phyloP scores from a whole-genome alignment of 2,329 filamentous ascomycete genomes.

The Cladobotryum mycophilum region DNA sequence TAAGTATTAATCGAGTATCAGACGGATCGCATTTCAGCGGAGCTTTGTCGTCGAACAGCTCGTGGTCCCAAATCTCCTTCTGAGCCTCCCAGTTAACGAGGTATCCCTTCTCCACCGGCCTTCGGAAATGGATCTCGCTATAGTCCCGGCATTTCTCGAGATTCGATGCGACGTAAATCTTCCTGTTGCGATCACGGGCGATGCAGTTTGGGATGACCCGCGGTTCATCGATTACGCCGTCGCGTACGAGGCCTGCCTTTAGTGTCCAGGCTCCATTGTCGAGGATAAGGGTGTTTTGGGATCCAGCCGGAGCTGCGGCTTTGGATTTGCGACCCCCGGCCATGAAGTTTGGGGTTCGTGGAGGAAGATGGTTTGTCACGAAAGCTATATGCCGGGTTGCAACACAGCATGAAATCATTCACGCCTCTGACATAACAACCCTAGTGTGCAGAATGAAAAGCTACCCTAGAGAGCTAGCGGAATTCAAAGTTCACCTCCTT shows the following conservation, averaged over 20 bases:
- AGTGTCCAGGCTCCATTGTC: slow-evolving; percentile 91
- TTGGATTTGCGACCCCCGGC: slow-evolving; percentile 48
- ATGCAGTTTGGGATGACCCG: slow-evolving; percentile 81
- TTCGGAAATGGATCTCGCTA: slow-evolving; percentile 78
- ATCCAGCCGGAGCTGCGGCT: slow-evolving; percentile 43
- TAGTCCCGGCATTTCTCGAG: slow-evolving; percentile 77
- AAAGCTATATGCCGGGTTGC: too few relatives aligned
- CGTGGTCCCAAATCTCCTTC: slow-evolving; percentile 90
- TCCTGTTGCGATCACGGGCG: slow-evolving; percentile 71
- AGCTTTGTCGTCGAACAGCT: slow-evolving; percentile 69
- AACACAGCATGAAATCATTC: neutral
- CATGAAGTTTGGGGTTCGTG: slow-evolving; percentile 24
- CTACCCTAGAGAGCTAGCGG: too few relatives aligned
- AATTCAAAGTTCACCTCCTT: too few relatives aligned
- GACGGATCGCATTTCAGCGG: slow-evolving; percentile 64
- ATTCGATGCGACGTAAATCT: slow-evolving; percentile 74
- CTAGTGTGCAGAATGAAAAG: too few relatives aligned
- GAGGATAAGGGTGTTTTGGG: slow-evolving; percentile 69
- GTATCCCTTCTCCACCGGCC: slow-evolving; percentile 90
- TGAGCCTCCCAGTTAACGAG: slow-evolving; percentile 95
- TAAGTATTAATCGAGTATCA: slow-evolving; percentile 77
- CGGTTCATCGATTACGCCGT: slow-evolving; percentile 47
- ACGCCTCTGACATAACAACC: neutral
- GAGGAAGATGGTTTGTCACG: neutral
- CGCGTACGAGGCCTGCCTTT: slow-evolving; percentile 74